Base-by-base conservation (phyloP, 2,329 filamentous ascomycete genomes). In the Fusarium nematophilum region DNA sequence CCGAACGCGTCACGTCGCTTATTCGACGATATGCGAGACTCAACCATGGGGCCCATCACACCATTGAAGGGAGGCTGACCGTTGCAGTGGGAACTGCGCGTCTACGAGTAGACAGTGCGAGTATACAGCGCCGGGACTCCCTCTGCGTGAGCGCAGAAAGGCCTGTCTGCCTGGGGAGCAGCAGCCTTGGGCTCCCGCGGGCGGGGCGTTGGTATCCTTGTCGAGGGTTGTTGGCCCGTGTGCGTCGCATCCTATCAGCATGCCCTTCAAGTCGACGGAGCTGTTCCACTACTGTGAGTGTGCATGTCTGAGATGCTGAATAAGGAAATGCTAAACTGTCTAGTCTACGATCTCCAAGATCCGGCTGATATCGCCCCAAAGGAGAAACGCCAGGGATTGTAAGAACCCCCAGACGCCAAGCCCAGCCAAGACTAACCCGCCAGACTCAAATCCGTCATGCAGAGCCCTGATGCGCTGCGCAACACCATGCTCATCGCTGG, bases 201-300 rank as follows among this genome's bases (percentile, higher is more conserved):
- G 48, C 5, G 15, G 9, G 45, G 27, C 43, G 21, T n/a, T 42
- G 10, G 14, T 42, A 25, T 30, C 30, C 6, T 17, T 63, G n/a
- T 36, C 60, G 4, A 34, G n/a, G 13, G 29, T 33, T 11, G 15
- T 55, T 10, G 53, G 59, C 2, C 48, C 57, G 0, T 55, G 58
- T 8, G 11, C 53, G 4, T 49, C 48, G 10, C 38, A 65, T 2
- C 47, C 62, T 3, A 64, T 59, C 6, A 27, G 8, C 1, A 66
- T 68, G 65, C 65, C 65, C 0, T 66, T 59, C 37, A 59, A 50
- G 26, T 68, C 65, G 9, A 55, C 48, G 6, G 65, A 66, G 37
- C 57, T 68, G 1, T 61, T 68, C 1, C 56, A 62, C 17, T 68
- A 68, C 47, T 68, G 65, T 66, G 39, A 53, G 61, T 30, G 3